Evolutionary conservation across 73 alveolate genomes (phyloP).

Genomic region (Paramecium bursaria): DNA sequence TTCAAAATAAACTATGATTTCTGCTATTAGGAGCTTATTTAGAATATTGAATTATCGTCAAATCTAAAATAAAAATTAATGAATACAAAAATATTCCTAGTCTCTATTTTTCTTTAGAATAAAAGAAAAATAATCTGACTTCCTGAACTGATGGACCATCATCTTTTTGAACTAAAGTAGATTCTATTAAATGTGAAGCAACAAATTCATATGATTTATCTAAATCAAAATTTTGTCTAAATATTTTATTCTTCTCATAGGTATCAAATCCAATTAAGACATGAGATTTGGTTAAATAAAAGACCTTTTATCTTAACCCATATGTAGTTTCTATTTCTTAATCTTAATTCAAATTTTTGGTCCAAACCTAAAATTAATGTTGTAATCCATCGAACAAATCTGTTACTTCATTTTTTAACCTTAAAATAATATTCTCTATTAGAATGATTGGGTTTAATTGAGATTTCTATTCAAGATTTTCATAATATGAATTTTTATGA

Average conservation of each 20-base stretch:
- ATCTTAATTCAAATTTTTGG: background rate
- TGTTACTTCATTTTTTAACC: slow-evolving; percentile 9
- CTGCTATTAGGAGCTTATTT: slow-evolving; percentile 15
- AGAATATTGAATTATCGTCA: slow-evolving; percentile 15
- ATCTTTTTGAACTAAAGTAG: background rate
- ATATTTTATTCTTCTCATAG: background rate
- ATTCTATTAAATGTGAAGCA: slow-evolving; percentile 34
- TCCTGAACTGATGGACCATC: background rate
- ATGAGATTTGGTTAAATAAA: slow-evolving; percentile 17
- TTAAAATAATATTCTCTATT: slow-evolving; percentile 1
- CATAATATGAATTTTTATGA: slow-evolving; percentile 58
- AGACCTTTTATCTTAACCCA: slow-evolving; percentile 51
- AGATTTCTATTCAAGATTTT: slow-evolving; percentile 1
- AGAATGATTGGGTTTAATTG: background rate
- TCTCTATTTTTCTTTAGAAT: background rate
- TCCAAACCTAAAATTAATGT: background rate
- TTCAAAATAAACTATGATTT: slow-evolving; percentile 13
- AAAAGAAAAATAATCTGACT: background rate
- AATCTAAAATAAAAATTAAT: too few species aligned
- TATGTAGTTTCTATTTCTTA: slow-evolving; percentile 32
- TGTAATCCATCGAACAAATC: background rate
- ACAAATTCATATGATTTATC: slow-evolving; percentile 28
- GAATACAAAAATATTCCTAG: slow-evolving; percentile 17
- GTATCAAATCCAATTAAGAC: slow-evolving; percentile 35
- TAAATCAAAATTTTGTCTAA: background rate